A percentile compares a stretch with the other conserved stretches of the same genome.
Evolutionary conservation across 2,329 filamentous ascomycete genomes (phyloP).

Genomic region (Monosporascus sp.): DNA sequence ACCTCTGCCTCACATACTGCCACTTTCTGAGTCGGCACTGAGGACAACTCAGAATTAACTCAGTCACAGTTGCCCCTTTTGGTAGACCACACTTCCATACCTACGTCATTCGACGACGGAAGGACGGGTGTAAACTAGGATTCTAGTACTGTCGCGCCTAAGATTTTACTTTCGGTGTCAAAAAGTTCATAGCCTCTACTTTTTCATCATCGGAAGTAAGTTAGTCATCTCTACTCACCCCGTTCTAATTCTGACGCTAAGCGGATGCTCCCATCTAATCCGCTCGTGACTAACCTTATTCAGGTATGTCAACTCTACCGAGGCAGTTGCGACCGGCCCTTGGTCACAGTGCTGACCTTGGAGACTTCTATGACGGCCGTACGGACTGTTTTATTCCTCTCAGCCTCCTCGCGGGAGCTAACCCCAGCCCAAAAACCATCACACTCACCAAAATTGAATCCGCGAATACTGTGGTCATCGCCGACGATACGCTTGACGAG

Average conservation of each 20-base stretch:
- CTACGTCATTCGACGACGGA: too few relatives aligned
- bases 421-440: background rate
- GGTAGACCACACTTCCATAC: too few relatives aligned
- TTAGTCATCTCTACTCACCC: too few relatives aligned
- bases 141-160: too few relatives aligned
- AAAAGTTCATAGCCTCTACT: too few relatives aligned
- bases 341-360: slow-evolving; percentile 3
- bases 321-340: slow-evolving; percentile 2
- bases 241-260: slow-evolving; percentile 6
- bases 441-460: background rate
- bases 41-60: too few relatives aligned
- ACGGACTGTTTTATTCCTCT: slow-evolving; percentile 1
- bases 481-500: background rate
- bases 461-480: background rate
- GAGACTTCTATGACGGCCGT: slow-evolving; percentile 2
- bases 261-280: background rate
- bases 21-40: too few relatives aligned
- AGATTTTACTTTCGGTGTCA: too few relatives aligned
- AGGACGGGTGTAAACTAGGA: too few relatives aligned
- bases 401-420: background rate
- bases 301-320: background rate
- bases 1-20: too few relatives aligned
- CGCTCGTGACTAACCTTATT: background rate
- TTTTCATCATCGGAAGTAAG: too few relatives aligned
- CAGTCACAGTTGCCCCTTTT: too few relatives aligned